Percentiles rank a stretch among this genome's conserved stretches.
These are phyloP conservation scores for Arctostaphylos glauca DNA, from an alignment of 148 eudicot species.

Conservation along the genomic window DNA sequence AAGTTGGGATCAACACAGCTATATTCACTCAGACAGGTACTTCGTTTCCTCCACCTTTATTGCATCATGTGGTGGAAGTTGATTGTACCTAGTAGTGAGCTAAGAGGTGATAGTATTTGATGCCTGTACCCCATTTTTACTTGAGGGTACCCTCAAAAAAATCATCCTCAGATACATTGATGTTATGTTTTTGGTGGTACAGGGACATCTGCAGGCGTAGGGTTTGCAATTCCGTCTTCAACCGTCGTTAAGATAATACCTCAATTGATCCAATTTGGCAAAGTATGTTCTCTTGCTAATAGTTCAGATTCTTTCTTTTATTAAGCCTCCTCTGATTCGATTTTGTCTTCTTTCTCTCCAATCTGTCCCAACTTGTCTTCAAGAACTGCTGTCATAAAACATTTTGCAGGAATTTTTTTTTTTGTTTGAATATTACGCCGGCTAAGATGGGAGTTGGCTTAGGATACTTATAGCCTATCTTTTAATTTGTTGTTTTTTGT, in stretches of 20 bases:
- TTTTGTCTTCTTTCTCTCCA: too few relatives aligned
- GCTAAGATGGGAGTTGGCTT: too few relatives aligned
- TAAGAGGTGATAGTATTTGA: neutral
- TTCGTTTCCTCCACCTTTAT: slow-evolving; percentile 7
- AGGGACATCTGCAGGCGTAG: slow-evolving; percentile 98
- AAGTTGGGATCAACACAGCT: slow-evolving; percentile 97
- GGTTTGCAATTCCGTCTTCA: slow-evolving; percentile 95
- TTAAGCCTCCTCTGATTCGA: neutral
- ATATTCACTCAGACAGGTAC: slow-evolving; percentile 95
- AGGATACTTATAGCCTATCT: too few relatives aligned
- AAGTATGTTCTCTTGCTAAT: slow-evolving; percentile 42
- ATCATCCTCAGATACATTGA: neutral
- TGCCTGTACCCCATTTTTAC: neutral
- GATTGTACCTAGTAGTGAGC: neutral
- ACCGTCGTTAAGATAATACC: slow-evolving; percentile 78
- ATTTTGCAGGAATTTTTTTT: slow-evolving; percentile 12
- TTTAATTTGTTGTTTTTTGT: too few relatives aligned
- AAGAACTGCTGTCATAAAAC: neutral
- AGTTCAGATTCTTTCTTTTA: neutral
- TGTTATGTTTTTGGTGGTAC: slow-evolving; percentile 14
- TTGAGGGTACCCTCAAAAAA: neutral
- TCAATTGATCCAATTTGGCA: slow-evolving; percentile 78
- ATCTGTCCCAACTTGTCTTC: neutral
- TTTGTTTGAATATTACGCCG: too few relatives aligned
- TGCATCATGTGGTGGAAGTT: slow-evolving; percentile 1